These are phyloP conservation scores for Andalucia godoyi DNA, from an alignment of 78 protist species.

Conservation along the genomic window DNA sequence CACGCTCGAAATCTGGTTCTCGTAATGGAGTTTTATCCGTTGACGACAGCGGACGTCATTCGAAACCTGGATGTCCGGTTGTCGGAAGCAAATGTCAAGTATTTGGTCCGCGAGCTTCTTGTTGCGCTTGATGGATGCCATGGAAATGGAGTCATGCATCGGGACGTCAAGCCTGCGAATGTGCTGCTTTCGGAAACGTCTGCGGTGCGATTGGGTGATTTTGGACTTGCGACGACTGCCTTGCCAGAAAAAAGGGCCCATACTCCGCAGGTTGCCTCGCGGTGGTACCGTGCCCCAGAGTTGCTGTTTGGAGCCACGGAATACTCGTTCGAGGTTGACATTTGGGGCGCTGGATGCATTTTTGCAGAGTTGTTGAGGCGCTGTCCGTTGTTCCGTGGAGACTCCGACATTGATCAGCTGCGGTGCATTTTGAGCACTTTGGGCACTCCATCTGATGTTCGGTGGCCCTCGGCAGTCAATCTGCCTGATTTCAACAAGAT, in stretches of 20 bases:
- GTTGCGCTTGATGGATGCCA: conserved; percentile 27
- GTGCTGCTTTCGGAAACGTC: no score
- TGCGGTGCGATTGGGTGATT: no score
- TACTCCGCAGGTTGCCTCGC: conserved; percentile 7
- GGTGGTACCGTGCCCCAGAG: conserved; percentile 36
- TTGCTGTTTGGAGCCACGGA: neutral
- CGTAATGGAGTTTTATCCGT: no score
- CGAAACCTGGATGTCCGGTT: no score
- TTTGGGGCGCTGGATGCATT: conserved; percentile 24
- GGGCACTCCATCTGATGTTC: no score
- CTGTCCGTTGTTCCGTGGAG: conserved; percentile 7
- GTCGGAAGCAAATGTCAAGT: no score
- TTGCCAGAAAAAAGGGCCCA: conserved; percentile 3
- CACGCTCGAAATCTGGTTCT: no score
- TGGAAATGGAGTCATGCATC: conserved; percentile 12
- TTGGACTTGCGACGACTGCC: no score
- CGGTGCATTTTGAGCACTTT: no score
- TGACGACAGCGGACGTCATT: no score
- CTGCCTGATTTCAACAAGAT: no score
- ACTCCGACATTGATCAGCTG: conserved; percentile 4
- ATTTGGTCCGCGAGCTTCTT: conserved; percentile 14
- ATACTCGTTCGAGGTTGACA: neutral
- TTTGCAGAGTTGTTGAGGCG: conserved; percentile 11
- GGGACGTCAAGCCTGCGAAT: conserved; percentile 51
- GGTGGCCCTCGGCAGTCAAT: no score